These are phyloP conservation scores for Ogataea degrootiae DNA, from an alignment of 805 yeast genomes.

Conservation along the genomic window DNA sequence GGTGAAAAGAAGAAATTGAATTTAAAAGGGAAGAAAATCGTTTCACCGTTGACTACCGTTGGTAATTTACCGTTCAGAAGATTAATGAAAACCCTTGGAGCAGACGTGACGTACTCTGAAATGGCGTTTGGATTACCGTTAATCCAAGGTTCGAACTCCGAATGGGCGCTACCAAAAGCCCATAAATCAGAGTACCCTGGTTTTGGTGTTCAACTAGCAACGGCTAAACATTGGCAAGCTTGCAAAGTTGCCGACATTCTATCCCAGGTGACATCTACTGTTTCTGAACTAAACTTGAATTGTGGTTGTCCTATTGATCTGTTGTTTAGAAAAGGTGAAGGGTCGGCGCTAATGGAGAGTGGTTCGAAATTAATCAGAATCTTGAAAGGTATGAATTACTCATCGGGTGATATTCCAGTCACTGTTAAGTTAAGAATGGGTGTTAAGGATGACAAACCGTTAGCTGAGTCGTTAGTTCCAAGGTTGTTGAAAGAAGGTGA, in stretches of 20 bases:
- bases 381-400: constrained; percentile 82
- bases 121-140: constrained; percentile 90
- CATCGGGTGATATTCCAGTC: constrained; percentile 85
- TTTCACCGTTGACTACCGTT: constrained; percentile 95
- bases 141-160: constrained; percentile 85
- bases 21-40: constrained; percentile 70
- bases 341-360: constrained; percentile 87
- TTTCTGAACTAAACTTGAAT: constrained; percentile 85
- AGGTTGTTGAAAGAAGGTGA: constrained; percentile 74
- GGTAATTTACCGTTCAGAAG: constrained; percentile 96
- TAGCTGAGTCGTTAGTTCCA: constrained; percentile 74
- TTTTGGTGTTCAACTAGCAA: constrained; percentile 90
- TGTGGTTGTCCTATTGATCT: constrained; percentile 98
- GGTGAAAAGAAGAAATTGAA: constrained; percentile 78
- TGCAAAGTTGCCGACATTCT: constrained; percentile 86
- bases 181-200: constrained; percentile 79
- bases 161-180: constrained; percentile 96
- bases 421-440: constrained; percentile 94
- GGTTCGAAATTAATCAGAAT: constrained; percentile 77
- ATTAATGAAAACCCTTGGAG: constrained; percentile 84
- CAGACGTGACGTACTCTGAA: constrained; percentile 90
- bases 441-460: constrained; percentile 74
- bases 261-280: constrained; percentile 47
- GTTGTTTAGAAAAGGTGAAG: constrained; percentile 91
- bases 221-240: constrained; percentile 90